Evolutionary conservation across 805 yeast species (phyloP).

Genomic region (Cyberlindnera saturnus): DNA sequence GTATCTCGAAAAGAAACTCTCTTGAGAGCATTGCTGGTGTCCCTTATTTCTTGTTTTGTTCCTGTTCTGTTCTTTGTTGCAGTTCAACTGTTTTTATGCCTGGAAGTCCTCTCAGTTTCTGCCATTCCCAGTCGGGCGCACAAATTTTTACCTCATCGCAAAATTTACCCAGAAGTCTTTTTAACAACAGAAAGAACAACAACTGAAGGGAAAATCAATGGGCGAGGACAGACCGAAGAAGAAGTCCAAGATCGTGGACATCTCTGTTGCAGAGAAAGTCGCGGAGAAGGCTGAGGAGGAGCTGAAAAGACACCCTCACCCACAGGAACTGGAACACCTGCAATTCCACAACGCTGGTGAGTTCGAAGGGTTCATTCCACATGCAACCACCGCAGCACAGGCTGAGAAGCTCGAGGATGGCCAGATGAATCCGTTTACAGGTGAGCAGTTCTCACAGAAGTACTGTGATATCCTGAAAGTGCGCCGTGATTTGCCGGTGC

Average conservation of each 20-base stretch:
- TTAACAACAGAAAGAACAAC: background rate
- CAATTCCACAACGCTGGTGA: constrained; percentile 63
- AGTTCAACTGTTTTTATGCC: no score
- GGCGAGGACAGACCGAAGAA: constrained; percentile 34
- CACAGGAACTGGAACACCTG: constrained; percentile 28
- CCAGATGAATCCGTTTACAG: constrained; percentile 73
- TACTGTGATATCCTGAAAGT: constrained; percentile 73
- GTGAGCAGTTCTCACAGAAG: constrained; percentile 49
- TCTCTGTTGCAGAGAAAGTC: constrained; percentile 55
- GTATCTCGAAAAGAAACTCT: constrained; percentile 15
- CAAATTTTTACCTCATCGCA: constrained; percentile 6
- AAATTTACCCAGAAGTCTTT: background rate
- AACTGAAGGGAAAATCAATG: constrained; percentile 2
- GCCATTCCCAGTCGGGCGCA: constrained; percentile 1
- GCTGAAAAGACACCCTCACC: constrained; percentile 42
- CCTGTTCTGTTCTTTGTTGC: no score
- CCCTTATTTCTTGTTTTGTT: background rate
- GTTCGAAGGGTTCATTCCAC: constrained; percentile 48
- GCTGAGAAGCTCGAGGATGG: constrained; percentile 58
- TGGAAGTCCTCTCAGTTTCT: background rate
- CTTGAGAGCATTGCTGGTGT: constrained; percentile 12
- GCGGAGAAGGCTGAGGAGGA: constrained; percentile 64
- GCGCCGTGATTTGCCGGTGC: constrained; percentile 89
- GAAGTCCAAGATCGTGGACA: constrained; percentile 41
- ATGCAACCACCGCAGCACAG: constrained; percentile 58